These are phyloP conservation scores for Pseudozyma sp. DNA, from an alignment of 1,284 basidiomycete genomes.

Conservation along the genomic window DNA sequence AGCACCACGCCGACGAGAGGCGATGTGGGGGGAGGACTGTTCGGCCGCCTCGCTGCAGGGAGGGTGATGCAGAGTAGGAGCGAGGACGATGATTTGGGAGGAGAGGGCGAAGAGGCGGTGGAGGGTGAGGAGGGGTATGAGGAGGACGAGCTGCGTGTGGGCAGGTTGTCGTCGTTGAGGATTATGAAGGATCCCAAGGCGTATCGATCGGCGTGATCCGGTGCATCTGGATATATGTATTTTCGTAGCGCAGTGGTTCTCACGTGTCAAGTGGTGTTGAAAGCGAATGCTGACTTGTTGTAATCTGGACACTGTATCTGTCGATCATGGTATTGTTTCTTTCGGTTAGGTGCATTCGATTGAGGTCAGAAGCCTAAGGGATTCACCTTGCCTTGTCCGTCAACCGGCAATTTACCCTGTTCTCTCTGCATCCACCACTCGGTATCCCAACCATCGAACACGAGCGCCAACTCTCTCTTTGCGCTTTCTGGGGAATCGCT, in stretches of 20 bases:
- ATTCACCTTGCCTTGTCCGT: constrained; percentile 18
- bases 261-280: too few species aligned
- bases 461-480: constrained; percentile 40
- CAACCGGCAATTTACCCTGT: constrained; percentile 18
- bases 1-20: constrained; percentile 38
- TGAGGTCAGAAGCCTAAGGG: constrained; percentile 22
- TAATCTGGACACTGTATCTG: background rate
- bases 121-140: constrained; percentile 48
- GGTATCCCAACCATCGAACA: constrained; percentile 59
- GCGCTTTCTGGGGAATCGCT: constrained; percentile 43
- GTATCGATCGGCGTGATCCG: constrained; percentile 46
- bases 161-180: constrained; percentile 45
- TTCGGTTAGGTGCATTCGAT: background rate
- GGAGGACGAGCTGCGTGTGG: constrained; percentile 50
- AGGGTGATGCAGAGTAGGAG: constrained; percentile 64
- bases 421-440: constrained; percentile 53
- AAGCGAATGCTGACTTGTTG: background rate
- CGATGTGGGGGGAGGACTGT: constrained; percentile 12
- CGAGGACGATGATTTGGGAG: constrained; percentile 69
- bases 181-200: constrained; percentile 64
- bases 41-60: constrained; percentile 27
- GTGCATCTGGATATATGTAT: too few species aligned
- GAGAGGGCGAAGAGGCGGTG: constrained; percentile 29
- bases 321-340: constrained; percentile 2
- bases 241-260: too few species aligned